A percentile compares a stretch with the other conserved stretches of the same genome.
phyloP scores from a whole-genome alignment of 805 yeast genomes.

The Pichia scutulata region DNA sequence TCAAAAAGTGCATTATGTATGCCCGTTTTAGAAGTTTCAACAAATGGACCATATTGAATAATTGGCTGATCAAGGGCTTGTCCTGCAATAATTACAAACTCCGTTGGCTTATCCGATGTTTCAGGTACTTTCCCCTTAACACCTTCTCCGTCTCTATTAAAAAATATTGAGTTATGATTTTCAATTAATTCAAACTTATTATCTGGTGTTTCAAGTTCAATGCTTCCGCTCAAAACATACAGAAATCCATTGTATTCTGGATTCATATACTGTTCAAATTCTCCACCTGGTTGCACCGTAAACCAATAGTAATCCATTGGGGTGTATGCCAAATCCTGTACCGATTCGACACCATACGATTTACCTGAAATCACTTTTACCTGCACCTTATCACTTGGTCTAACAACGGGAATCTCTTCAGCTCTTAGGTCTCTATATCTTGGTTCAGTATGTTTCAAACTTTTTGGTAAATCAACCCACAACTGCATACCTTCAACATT shows the following conservation, averaged over 20 bases:
- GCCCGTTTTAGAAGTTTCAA: slow-evolving; percentile 59
- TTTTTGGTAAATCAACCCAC: slow-evolving; percentile 78
- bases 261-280: slow-evolving; percentile 53
- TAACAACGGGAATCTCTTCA: slow-evolving; percentile 63
- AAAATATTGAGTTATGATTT: slow-evolving; percentile 49
- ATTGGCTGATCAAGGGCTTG: slow-evolving; percentile 63
- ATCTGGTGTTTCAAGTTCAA: slow-evolving; percentile 37
- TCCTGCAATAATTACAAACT: slow-evolving; percentile 74
- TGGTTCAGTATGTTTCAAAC: slow-evolving; percentile 56
- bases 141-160: slow-evolving; percentile 60
- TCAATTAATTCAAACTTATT: slow-evolving; percentile 26
- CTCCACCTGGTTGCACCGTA: slow-evolving; percentile 57
- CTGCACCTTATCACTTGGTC: slow-evolving; percentile 53
- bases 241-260: slow-evolving; percentile 58
- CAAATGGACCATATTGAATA: slow-evolving; percentile 90
- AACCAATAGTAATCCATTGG: slow-evolving; percentile 71
- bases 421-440: slow-evolving; percentile 70
- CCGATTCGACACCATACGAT: slow-evolving; percentile 67
- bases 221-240: slow-evolving; percentile 56
- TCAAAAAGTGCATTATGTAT: slow-evolving; percentile 65
- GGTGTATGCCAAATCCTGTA: slow-evolving; percentile 70
- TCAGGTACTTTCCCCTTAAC: slow-evolving; percentile 48
- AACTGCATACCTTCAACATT: slow-evolving; percentile 63
- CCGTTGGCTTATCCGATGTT: slow-evolving; percentile 38
- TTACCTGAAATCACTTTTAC: slow-evolving; percentile 75